phyloP scores from a whole-genome alignment of 1,284 basidiomycete genomes.

The Cryptococcus sp. region DNA sequence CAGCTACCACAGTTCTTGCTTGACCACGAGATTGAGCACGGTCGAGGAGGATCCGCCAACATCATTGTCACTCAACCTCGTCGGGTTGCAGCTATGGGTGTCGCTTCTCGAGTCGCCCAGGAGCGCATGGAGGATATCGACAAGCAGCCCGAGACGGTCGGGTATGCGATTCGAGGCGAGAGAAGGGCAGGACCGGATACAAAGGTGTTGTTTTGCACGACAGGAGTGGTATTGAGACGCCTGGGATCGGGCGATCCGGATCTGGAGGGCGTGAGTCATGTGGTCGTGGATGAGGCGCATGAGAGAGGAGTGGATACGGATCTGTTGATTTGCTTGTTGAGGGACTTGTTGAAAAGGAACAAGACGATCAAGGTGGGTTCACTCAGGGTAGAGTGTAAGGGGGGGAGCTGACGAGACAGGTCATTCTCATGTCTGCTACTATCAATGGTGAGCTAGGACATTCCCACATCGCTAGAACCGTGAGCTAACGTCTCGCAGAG shows the following conservation, averaged over 20 bases:
- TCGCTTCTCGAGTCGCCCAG: constrained; percentile 78
- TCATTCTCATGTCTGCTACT: constrained; percentile 57
- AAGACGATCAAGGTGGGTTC: constrained; percentile 66
- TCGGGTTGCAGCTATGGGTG: constrained; percentile 81
- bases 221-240: constrained; percentile 79
- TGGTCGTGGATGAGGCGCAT: constrained; percentile 90
- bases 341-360: constrained; percentile 68
- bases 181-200: constrained; percentile 62
- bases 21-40: constrained; percentile 65
- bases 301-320: constrained; percentile 87
- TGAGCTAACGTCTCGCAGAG: constrained; percentile 39
- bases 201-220: constrained; percentile 84
- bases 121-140: constrained; percentile 72
- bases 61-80: constrained; percentile 89
- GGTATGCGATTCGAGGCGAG: constrained; percentile 89
- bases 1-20: constrained; percentile 81
- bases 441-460: constrained; percentile 65
- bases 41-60: constrained; percentile 61
- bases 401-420: constrained; percentile 9
- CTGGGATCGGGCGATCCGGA: constrained; percentile 65
- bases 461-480: neutral
- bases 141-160: constrained; percentile 58
- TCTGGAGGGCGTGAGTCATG: constrained; percentile 68
- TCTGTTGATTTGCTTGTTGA: constrained; percentile 76
- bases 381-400: neutral